These are phyloP conservation scores for Trypanosoma boissoni DNA, from an alignment of 208 protist genomes.

Conservation along the genomic window DNA sequence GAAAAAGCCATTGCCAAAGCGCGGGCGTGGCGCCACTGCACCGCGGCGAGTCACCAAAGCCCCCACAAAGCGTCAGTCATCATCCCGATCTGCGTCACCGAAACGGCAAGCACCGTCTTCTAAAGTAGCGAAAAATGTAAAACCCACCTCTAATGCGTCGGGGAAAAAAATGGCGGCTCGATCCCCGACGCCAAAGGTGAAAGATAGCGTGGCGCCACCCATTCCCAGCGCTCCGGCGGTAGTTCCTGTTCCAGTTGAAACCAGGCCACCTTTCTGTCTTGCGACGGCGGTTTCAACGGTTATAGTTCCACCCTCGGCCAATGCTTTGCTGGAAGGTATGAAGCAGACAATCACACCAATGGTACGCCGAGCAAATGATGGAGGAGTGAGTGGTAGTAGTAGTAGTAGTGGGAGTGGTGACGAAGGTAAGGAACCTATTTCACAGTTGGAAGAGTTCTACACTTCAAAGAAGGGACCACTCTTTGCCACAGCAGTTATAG, in stretches of 20 bases:
- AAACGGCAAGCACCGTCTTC: neutral
- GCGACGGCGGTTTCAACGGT: constrained; percentile 82
- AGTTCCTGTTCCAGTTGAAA: neutral
- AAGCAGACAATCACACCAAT: constrained; percentile 60
- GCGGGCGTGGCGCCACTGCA: constrained; percentile 6
- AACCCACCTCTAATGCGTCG: too few species aligned
- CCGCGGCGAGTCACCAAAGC: constrained; percentile 1
- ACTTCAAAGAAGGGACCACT: constrained; percentile 77
- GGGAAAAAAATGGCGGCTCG: too few species aligned
- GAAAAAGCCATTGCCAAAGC: constrained; percentile 25
- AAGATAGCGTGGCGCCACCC: neutral
- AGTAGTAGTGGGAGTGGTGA: too few species aligned
- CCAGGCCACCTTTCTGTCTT: constrained; percentile 46
- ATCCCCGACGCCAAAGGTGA: too few species aligned
- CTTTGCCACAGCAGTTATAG: constrained; percentile 86
- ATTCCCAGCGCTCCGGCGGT: neutral
- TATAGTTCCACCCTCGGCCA: constrained; percentile 66
- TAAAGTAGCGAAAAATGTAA: too few species aligned
- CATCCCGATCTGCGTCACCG: constrained; percentile 4
- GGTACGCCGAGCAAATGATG: constrained; percentile 21
- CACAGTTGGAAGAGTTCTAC: constrained; percentile 87
- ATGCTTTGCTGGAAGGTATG: constrained; percentile 66
- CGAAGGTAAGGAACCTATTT: constrained; percentile 14
- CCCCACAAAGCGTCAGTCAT: neutral
- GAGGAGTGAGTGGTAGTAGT: constrained; percentile 3